phyloP scores from a whole-genome alignment of 352 stramenopile genomes.

The Blastocystis sp. region DNA sequence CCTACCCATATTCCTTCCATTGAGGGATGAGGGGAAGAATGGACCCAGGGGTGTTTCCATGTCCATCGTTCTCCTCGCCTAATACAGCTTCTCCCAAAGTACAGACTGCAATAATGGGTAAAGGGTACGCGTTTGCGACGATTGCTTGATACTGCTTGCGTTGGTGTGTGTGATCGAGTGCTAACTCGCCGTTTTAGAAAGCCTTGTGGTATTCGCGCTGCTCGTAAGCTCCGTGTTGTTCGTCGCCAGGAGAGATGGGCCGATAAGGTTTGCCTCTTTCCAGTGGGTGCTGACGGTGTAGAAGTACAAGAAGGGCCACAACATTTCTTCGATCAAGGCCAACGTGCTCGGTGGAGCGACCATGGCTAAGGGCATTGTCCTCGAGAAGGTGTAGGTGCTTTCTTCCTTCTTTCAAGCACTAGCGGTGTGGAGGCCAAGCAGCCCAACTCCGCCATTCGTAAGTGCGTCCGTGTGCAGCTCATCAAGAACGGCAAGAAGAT shows the following conservation, averaged over 20 bases:
- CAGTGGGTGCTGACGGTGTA: conserved; percentile 66
- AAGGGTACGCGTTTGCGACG: neutral
- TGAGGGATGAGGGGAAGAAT: neutral
- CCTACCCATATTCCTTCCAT: neutral
- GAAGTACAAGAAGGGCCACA: conserved; percentile 99
- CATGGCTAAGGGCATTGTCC: conserved; percentile 99
- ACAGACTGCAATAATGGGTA: neutral
- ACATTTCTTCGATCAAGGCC: conserved; percentile 97
- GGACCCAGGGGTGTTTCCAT: neutral
- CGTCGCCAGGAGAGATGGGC: conserved; percentile 94
- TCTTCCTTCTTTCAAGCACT: conserved; percentile 50
- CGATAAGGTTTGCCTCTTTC: conserved; percentile 78
- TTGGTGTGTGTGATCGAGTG: neutral
- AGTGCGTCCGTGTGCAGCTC: conserved; percentile 98
- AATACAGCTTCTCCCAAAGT: neutral
- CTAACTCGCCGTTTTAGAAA: conserved; percentile 79
- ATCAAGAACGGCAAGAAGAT: conserved; percentile 99
- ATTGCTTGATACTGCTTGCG: neutral
- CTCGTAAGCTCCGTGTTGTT: conserved; percentile 98
- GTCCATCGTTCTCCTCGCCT: too few species aligned
- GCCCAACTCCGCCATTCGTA: conserved; percentile 99
- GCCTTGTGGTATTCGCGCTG: conserved; percentile 95
- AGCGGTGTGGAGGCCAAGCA: conserved; percentile 99
- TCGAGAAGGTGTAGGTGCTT: conserved; percentile 94
- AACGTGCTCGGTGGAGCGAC: conserved; percentile 98